A percentile compares a stretch with the other conserved stretches of the same genome.
These are phyloP conservation scores for Fusarium burgessii DNA, from an alignment of 2,329 filamentous ascomycete species.

Conservation along the genomic window DNA sequence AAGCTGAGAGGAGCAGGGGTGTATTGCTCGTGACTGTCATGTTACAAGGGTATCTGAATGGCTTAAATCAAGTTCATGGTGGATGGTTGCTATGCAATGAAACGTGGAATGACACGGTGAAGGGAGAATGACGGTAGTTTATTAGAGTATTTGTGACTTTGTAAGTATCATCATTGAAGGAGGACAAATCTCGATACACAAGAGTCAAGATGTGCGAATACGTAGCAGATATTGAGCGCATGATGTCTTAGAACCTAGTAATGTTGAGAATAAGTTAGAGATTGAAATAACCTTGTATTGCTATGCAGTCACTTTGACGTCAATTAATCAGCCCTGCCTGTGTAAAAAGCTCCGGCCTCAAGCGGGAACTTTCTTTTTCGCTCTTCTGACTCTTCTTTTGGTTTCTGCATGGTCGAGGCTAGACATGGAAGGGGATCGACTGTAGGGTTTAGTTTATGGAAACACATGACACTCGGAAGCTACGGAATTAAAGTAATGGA, in stretches of 20 bases:
- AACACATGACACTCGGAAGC: slow-evolving; percentile 33
- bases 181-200: slow-evolving; percentile 1
- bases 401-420: neutral
- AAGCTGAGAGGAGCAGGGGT: slow-evolving; percentile 11
- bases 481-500: slow-evolving; percentile 8
- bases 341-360: slow-evolving; percentile 4
- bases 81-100: slow-evolving; percentile 23
- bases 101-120: slow-evolving; percentile 31
- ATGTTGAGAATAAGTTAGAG: slow-evolving; percentile 1
- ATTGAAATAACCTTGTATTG: slow-evolving; percentile 13
- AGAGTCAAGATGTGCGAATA: neutral
- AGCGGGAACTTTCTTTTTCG: neutral
- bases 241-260: neutral
- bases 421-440: slow-evolving; percentile 16
- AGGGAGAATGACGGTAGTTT: slow-evolving; percentile 18
- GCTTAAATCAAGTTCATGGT: slow-evolving; percentile 25
- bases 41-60: slow-evolving; percentile 14
- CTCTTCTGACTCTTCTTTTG: slow-evolving; percentile 1
- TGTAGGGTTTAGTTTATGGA: slow-evolving; percentile 28
- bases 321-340: slow-evolving; percentile 13
- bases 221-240: neutral
- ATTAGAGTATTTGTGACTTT: neutral
- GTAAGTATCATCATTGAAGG: neutral
- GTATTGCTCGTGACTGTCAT: slow-evolving; percentile 22
- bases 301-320: slow-evolving; percentile 43